phyloP scores from a whole-genome alignment of 176 grass and related monocot genomes.

The Oryza coarctata region DNA sequence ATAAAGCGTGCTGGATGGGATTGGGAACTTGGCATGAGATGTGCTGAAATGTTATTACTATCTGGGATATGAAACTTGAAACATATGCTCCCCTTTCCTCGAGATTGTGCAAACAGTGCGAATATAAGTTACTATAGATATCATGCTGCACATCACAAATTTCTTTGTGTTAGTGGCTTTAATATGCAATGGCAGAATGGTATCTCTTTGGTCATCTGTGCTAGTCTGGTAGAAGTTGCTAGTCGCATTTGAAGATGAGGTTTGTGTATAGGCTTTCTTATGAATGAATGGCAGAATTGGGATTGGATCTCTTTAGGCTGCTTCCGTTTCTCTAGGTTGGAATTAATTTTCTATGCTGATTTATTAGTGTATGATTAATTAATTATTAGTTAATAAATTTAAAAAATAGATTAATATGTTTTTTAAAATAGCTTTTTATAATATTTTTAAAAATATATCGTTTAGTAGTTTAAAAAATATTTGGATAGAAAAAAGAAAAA shows the following conservation, averaged over 20 bases:
- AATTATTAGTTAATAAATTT: too few species aligned
- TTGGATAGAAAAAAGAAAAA: too few species aligned
- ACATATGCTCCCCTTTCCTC: background rate
- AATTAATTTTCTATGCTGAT: too few species aligned
- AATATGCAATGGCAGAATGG: background rate
- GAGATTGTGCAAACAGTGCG: background rate
- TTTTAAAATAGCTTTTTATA: too few species aligned
- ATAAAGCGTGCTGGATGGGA: background rate
- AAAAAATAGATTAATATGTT: too few species aligned
- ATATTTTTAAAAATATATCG: too few species aligned
- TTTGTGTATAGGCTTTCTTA: background rate
- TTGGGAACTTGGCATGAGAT: background rate
- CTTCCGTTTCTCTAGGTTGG: too few species aligned
- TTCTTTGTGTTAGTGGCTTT: background rate
- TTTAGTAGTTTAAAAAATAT: too few species aligned
- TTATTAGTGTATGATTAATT: too few species aligned
- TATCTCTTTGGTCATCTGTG: background rate
- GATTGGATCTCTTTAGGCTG: too few species aligned
- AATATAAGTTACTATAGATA: background rate
- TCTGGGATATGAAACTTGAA: background rate
- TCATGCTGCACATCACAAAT: background rate
- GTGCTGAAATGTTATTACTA: background rate
- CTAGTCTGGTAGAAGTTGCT: too few species aligned
- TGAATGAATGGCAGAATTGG: background rate
- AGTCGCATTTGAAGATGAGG: too few species aligned